Conservation (phyloP, 2,329 filamentous ascomycete species). For the Pezicula radicicola region DNA sequence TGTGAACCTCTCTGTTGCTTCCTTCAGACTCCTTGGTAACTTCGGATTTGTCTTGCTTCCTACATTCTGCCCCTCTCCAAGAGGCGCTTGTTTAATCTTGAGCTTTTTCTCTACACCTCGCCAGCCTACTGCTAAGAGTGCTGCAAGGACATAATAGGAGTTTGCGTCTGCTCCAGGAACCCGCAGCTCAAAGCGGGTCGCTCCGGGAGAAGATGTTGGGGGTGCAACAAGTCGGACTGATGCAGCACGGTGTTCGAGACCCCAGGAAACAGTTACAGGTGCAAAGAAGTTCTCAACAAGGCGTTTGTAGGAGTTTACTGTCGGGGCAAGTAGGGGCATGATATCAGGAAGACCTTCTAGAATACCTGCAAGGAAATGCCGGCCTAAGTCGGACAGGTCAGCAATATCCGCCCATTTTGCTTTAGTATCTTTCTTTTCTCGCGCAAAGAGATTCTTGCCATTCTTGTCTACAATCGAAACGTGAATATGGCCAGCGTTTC, state of each 20-base stretch:
- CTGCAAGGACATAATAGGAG: slow-evolving; percentile 80
- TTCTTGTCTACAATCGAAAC: slow-evolving; percentile 77
- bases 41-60: no score
- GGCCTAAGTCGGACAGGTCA: slow-evolving; percentile 80
- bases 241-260: slow-evolving; percentile 88
- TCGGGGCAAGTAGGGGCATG: slow-evolving; percentile 96
- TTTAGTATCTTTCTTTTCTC: slow-evolving; percentile 67
- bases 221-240: slow-evolving; percentile 87
- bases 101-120: no score
- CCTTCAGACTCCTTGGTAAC: slow-evolving; percentile 79
- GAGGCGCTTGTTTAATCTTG: no score
- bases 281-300: slow-evolving; percentile 99
- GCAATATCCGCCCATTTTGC: slow-evolving; percentile 73
- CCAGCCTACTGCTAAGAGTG: slow-evolving; percentile 28
- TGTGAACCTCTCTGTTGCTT: slow-evolving; percentile 79
- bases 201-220: slow-evolving; percentile 77
- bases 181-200: slow-evolving; percentile 88
- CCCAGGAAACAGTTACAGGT: slow-evolving; percentile 95
- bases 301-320: slow-evolving; percentile 96
- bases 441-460: slow-evolving; percentile 80
- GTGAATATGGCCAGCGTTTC: slow-evolving; percentile 95
- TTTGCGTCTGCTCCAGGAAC: slow-evolving; percentile 92
- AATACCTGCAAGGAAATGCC: slow-evolving; percentile 89
- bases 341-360: slow-evolving; percentile 87
- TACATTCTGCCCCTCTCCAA: no score